These are phyloP conservation scores for Phytophthora chlamydospora DNA, from an alignment of 352 stramenopile genomes.

Conservation along the genomic window DNA sequence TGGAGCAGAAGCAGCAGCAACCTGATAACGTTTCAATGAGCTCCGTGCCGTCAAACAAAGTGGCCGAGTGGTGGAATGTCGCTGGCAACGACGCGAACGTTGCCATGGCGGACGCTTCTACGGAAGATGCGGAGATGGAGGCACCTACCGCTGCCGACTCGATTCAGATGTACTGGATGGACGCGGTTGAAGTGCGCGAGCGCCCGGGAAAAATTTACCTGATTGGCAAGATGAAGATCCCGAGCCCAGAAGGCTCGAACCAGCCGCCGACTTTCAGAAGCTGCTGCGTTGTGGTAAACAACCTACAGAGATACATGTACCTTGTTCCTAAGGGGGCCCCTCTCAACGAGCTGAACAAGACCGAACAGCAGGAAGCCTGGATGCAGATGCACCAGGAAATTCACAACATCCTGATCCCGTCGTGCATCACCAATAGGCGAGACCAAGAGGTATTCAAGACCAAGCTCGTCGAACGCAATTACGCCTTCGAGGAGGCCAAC, in stretches of 20 bases:
- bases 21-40: conserved; percentile 28
- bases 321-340: conserved; percentile 72
- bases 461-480: conserved; percentile 96
- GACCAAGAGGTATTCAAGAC: conserved; percentile 91
- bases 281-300: conserved; percentile 96
- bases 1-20: conserved; percentile 33
- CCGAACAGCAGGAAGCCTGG: conserved; percentile 88
- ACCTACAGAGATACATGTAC: conserved; percentile 96
- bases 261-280: conserved; percentile 86
- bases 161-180: conserved; percentile 97
- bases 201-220: conserved; percentile 96
- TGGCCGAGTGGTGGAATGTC: conserved; percentile 84
- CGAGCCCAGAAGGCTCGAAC: conserved; percentile 34
- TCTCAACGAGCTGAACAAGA: conserved; percentile 90
- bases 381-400: conserved; percentile 92
- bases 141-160: conserved; percentile 53
- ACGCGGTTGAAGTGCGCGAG: conserved; percentile 95
- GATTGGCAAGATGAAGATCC: conserved; percentile 95
- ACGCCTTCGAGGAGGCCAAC: conserved; percentile 97
- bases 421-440: conserved; percentile 72
- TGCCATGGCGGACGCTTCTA: conserved; percentile 27
- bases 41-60: conserved; percentile 86
- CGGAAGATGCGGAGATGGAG: conserved; percentile 36
- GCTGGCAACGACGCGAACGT: conserved; percentile 32
- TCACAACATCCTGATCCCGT: conserved; percentile 89